Evolutionary conservation across 495 filamentous ascomycete genomes (phyloP).

Genomic region (Astrocystis sublimbata): DNA sequence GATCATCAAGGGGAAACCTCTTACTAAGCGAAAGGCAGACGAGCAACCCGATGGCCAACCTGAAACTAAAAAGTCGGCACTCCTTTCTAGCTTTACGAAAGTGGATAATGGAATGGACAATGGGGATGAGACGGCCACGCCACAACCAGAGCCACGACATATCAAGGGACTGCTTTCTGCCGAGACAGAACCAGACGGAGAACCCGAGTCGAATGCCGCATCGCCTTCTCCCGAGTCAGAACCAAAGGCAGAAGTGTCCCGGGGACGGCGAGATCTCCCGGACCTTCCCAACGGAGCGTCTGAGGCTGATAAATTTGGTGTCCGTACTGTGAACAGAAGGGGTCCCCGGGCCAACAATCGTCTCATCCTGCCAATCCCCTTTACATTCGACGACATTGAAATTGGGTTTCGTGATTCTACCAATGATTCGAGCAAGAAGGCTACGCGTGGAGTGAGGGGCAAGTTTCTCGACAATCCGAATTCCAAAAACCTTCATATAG

Average conservation of each 20-base stretch:
- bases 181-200: constrained; percentile 40
- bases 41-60: constrained; percentile 43
- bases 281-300: constrained; percentile 40
- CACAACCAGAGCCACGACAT: constrained; percentile 38
- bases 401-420: constrained; percentile 55
- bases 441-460: constrained; percentile 41
- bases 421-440: constrained; percentile 43
- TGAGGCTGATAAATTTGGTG: constrained; percentile 43
- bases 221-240: constrained; percentile 32
- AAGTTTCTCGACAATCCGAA: constrained; percentile 43
- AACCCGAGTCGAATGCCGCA: constrained; percentile 40
- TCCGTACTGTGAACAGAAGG: constrained; percentile 39
- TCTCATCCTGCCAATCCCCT: constrained; percentile 42
- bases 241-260: constrained; percentile 12
- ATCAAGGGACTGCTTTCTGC: constrained; percentile 45
- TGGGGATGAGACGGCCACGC: constrained; percentile 26
- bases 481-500: constrained; percentile 44
- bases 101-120: constrained; percentile 12
- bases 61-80: constrained; percentile 36
- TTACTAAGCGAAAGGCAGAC: constrained; percentile 42
- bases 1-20: constrained; percentile 22
- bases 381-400: constrained; percentile 42
- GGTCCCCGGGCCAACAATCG: constrained; percentile 42
- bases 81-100: constrained; percentile 18
- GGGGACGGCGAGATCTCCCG: constrained; percentile 31